Base-by-base conservation (phyloP, 2,329 filamentous ascomycete genomes). In the Exophiala bonariae region DNA sequence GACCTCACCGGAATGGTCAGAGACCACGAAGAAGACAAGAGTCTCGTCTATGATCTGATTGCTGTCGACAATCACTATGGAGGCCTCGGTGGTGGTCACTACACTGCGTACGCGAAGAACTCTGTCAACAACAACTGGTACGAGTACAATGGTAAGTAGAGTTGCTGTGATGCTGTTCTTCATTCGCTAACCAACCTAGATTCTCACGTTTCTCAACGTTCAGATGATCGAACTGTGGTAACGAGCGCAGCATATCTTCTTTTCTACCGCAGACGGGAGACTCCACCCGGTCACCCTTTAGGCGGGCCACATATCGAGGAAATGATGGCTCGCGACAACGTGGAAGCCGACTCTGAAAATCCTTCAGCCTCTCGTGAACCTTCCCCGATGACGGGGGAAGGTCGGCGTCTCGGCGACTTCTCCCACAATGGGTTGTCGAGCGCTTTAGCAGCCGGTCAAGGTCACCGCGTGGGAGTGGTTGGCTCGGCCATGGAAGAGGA, bases 61-160 rank as follows among this genome's bases (percentile, higher is more conserved):
- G 93, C 86, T 11, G 90, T 99, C 2, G 93, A 99, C 67, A 92
- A 96, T 64, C 93, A 99, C 67, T 96, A 87, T 65, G 93, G 93
- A 51, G 89, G 90, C 22, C 80, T 99, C 30, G 90, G 90, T 50
- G 93, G 93, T 33, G 93, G 93, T 1, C 93, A 99, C 68, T 99
- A 99, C 71, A 97, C 91, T 16, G 93, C 93, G 20, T 91, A 85
- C 66, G 91, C 90, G 31, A 91, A 89, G 73, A 97, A 96, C 66
- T 96, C 96, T 68, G 77, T 87, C 51, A 89, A 95, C 61, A 80
- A 80, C 47, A 77, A 87, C 66, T 99, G 93, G 93, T 96, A 96
- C 66, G 88, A 95, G 59, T 97, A 95, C 67, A 97, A 99, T 66
- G 92, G 91, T 93, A 76, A 69, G 84, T 70, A 37, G 19, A 31